Conservation (phyloP, 768 basidiomycete genomes). For the Harrya chromipes region DNA sequence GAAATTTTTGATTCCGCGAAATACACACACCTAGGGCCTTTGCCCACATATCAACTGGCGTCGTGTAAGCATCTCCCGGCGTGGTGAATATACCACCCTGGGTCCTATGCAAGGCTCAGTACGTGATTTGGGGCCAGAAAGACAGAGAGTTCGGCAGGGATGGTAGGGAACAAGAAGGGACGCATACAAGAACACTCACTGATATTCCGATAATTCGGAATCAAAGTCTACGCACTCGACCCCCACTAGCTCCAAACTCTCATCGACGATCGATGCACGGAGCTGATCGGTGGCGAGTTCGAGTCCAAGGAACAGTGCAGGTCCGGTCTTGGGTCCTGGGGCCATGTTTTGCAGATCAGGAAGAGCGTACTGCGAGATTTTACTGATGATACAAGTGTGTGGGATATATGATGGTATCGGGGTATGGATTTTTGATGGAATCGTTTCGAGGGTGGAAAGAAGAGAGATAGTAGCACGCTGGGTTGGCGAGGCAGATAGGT, state of each 20-base stretch:
- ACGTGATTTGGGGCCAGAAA: slow-evolving; percentile 6
- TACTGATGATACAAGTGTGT: slow-evolving; percentile 4
- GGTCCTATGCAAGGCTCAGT: slow-evolving; percentile 49
- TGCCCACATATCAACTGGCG: slow-evolving; percentile 90
- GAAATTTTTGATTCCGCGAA: slow-evolving; percentile 62
- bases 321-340: slow-evolving; percentile 37
- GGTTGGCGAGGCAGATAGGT: slow-evolving; percentile 6
- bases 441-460: slow-evolving; percentile 12
- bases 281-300: slow-evolving; percentile 84
- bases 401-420: slow-evolving; percentile 29
- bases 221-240: slow-evolving; percentile 86
- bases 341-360: slow-evolving; percentile 26
- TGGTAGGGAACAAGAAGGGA: neutral
- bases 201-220: slow-evolving; percentile 71
- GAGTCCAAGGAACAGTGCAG: slow-evolving; percentile 76
- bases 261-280: slow-evolving; percentile 80
- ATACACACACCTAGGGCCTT: slow-evolving; percentile 64
- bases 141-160: neutral
- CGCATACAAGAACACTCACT: slow-evolving; percentile 48
- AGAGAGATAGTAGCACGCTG: slow-evolving; percentile 4
- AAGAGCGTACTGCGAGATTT: slow-evolving; percentile 1
- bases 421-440: slow-evolving; percentile 22
- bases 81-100: slow-evolving; percentile 86
- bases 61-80: slow-evolving; percentile 82
- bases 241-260: slow-evolving; percentile 75